Base-by-base conservation (phyloP, 2,329 filamentous ascomycete species). In the Colletotrichum horii region DNA sequence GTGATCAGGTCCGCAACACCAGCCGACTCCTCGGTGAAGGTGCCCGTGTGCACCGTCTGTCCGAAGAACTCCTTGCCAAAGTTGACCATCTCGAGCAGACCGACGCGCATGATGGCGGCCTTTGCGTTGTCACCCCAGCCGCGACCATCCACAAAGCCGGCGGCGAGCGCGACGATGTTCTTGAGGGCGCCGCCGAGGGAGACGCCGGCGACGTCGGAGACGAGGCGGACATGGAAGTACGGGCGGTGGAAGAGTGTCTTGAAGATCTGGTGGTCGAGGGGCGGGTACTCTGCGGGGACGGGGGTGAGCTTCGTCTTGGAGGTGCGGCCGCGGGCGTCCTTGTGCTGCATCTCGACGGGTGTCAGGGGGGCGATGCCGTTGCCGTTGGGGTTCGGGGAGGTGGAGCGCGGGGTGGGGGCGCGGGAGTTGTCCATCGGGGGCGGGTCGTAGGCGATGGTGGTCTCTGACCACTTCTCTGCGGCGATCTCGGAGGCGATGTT, bases 91-190 rank as follows among this genome's bases (percentile, higher is more conserved):
- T 99, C 97, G 80, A 98, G 90, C 61, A 99, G 91, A 9, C 97
- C 97, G 24, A 98, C 94, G 56, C 97, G 94, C 95, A 99, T 98
- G 76, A 99, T 93, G 61, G 97, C 97, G n/a, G 97, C 96, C 88
- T 99, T 98, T 79, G 96, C 96, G 80, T 98, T 99, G 88, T 98
- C 96, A 81, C 97, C 97, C 96, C 97, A 99, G 78, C 96, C 96
- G 77, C 96, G 92, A 43, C 97, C 97, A 78, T 98, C 95, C 60
- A 98, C 96, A 84, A 98, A 99, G 74, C 97, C 97, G 36, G 97
- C 96, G 7, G 96, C 96, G 22, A 99, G 88, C 7, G 97, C 97
- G 71, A 99, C 95, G 78, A 99, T 94, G 88, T 99, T 99, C 90
- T 99, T 99, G 79, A 99, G 88, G 0, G 97, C 97, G 76, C 97